Base-by-base conservation (phyloP, 179 eudicot genomes). In the Vitellaria paradoxa region DNA sequence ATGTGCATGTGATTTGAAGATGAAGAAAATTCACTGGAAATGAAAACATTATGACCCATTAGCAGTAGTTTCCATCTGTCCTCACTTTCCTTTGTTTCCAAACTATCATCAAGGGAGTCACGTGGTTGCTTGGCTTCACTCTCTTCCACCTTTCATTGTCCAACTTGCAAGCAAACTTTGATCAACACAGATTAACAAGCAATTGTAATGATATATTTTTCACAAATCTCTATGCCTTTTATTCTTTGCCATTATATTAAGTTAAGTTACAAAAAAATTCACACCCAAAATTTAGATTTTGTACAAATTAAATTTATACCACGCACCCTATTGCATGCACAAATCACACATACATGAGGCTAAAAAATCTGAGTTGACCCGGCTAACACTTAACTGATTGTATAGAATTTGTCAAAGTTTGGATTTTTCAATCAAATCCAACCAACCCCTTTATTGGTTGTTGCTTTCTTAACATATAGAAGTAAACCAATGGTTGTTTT, bases 111-210 rank as follows among this genome's bases (percentile, higher is more conserved):
- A 15, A 66, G 23, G 37, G 3, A 17, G 52, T 66, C 70, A 66
- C 70, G 15, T 66, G 70, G 70, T 66, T 66, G 52, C 70, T 66
- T 66, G 21, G 70, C 47, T 66, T 66, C 70, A 66, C 23, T 66
- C 70, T 7, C 23, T 45, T 8, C 70, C 20, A 40, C 70, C 50
- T 66, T 42, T 17, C 50, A 37, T 10, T 65, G 3, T 66, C 70
- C 70, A 7, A 66, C 8, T 66, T 42, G 23, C 70, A 66, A 66
- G 70, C 50, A 40, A 40, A 49, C 18, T 66, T 8, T 7, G 37
- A 30, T 30, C 37, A 65, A 4, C 69, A 65, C 20, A 26, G 47
- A 23, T 63, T 10, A 63, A 65, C 69, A 65, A 13, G 69, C 47
- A 65, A 65, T 13, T 30, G 2, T 30, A 15, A 14, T 40, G 9